A percentile compares a stretch with the other conserved stretches of the same genome.
Evolutionary conservation across 2,329 filamentous ascomycete genomes (phyloP).

Genomic region (Leptographium flavum): DNA sequence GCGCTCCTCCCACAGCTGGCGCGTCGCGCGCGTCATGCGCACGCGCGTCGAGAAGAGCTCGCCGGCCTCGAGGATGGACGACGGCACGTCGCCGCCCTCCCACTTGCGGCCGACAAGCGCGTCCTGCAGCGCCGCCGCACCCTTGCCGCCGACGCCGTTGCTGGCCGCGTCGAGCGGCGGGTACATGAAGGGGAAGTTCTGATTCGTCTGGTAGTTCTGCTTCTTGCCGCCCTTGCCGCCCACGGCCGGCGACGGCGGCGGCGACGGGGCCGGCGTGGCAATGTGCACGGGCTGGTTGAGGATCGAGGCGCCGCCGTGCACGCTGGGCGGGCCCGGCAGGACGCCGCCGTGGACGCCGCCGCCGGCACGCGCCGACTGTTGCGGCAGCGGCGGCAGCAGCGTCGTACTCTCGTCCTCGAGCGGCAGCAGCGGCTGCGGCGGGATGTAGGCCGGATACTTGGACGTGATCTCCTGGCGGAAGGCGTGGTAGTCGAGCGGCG

Average conservation of each 20-base stretch:
- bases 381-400: slow-evolving; percentile 71
- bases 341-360: slow-evolving; percentile 49
- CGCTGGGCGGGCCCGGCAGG: slow-evolving; percentile 38
- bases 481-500: slow-evolving; percentile 86
- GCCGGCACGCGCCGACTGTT: slow-evolving; percentile 50
- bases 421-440: slow-evolving; percentile 68
- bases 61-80: slow-evolving; percentile 88
- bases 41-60: slow-evolving; percentile 82
- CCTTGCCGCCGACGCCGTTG: slow-evolving; percentile 83
- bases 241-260: slow-evolving; percentile 74
- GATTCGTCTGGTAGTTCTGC: slow-evolving; percentile 98
- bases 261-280: slow-evolving; percentile 92
- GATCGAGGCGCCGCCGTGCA: slow-evolving; percentile 59
- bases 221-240: slow-evolving; percentile 94
- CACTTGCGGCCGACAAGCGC: slow-evolving; percentile 68
- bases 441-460: slow-evolving; percentile 93
- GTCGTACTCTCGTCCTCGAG: slow-evolving; percentile 85
- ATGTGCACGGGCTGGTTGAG: slow-evolving; percentile 95
- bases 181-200: slow-evolving; percentile 96
- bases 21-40: slow-evolving; percentile 78
- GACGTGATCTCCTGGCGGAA: slow-evolving; percentile 95
- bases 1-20: slow-evolving; percentile 88
- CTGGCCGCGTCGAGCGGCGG: slow-evolving; percentile 80
- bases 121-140: slow-evolving; percentile 66
- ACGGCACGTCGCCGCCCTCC: slow-evolving; percentile 88